A percentile compares a stretch with the other conserved stretches of the same genome.
Conservation (phyloP, 208 protist species). For the Borovskyia barvae region DNA sequence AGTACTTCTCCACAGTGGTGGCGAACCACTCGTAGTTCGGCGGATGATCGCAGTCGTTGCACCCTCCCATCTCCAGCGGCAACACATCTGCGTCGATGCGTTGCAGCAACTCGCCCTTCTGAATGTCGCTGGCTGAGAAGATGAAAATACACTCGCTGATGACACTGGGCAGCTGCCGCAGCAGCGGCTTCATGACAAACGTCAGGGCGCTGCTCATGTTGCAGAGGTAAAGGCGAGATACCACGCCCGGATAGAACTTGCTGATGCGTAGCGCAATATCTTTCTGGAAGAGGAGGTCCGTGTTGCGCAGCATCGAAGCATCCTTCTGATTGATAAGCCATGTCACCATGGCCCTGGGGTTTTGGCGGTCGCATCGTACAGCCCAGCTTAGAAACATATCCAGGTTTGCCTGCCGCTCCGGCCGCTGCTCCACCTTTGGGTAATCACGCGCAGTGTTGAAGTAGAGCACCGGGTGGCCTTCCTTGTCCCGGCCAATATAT, state of each 20-base stretch:
- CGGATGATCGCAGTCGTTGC: constrained; percentile 61
- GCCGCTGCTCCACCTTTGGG: constrained; percentile 40
- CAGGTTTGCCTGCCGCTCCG: constrained; percentile 58
- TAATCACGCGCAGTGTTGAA: constrained; percentile 54
- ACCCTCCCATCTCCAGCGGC: constrained; percentile 62
- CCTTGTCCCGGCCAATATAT: constrained; percentile 62
- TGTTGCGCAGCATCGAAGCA: constrained; percentile 63
- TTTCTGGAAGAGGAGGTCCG: constrained; percentile 70
- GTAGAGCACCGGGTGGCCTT: constrained; percentile 54
- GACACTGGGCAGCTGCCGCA: constrained; percentile 49
- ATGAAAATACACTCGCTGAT: constrained; percentile 72
- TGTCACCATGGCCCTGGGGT: constrained; percentile 45
- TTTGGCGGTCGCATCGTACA: constrained; percentile 39
- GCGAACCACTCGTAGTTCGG: constrained; percentile 56
- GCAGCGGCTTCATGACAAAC: constrained; percentile 65
- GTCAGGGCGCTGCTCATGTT: constrained; percentile 67
- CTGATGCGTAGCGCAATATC: constrained; percentile 73
- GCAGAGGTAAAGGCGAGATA: constrained; percentile 64
- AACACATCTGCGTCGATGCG: constrained; percentile 57
- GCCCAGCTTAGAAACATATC: constrained; percentile 79
- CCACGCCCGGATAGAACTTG: constrained; percentile 70
- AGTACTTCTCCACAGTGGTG: constrained; percentile 53
- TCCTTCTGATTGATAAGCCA: constrained; percentile 79
- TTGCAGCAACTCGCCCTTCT: constrained; percentile 52
- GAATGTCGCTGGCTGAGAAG: constrained; percentile 48